Base-by-base conservation (phyloP, 2,329 filamentous ascomycete species). In the Albophoma yamanashiensis region DNA sequence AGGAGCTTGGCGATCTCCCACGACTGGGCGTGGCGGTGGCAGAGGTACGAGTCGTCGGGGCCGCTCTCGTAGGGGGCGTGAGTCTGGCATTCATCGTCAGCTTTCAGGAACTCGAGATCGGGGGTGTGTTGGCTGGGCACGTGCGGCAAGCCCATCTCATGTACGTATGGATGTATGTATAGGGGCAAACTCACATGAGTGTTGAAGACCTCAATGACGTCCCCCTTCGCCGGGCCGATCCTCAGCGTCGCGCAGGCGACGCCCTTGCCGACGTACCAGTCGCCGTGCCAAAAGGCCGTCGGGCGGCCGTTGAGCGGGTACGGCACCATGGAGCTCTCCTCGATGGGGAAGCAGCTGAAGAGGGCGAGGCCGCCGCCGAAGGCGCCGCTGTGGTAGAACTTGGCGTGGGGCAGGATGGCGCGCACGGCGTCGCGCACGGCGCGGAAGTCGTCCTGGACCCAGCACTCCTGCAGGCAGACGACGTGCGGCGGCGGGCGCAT, bases 201-300 rank as follows among this genome's bases (percentile, higher is more conserved):
- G 72, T 91, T 93, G 71, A 97, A 97, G 1, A 97, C 91, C 69
- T 97, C 91, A 22, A 91, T 79, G 14, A 92, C 76, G 65, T 94
- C 88, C 61, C 82, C 82, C 53, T 74, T 71, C 1, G 76, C 81
- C 0, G 82, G 76, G 0, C 90, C 90, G 65, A 89, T 87, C 4
- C 89, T 80, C 66, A 97, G 88, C 63, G 83, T 83, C 2, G 93
- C 93, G 69, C 84, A 89, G 8, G 93, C 94, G 50, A 97, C 86
- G 20, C 94, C 94, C 72, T 97, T 97, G 0, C 94, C 94, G 12
- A 97, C 92, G 70, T 87, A 97, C 91, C 93, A 97, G 73, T 97
- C 93, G 14, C 94, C 94, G 62, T 93, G 82, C 76, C 89, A 97
- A 75, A 97, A 96, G 5, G 93, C 93, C 12, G 92, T 93, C 7